Conservation (phyloP, 768 basidiomycete species). For the Auriculariales sp. region DNA sequence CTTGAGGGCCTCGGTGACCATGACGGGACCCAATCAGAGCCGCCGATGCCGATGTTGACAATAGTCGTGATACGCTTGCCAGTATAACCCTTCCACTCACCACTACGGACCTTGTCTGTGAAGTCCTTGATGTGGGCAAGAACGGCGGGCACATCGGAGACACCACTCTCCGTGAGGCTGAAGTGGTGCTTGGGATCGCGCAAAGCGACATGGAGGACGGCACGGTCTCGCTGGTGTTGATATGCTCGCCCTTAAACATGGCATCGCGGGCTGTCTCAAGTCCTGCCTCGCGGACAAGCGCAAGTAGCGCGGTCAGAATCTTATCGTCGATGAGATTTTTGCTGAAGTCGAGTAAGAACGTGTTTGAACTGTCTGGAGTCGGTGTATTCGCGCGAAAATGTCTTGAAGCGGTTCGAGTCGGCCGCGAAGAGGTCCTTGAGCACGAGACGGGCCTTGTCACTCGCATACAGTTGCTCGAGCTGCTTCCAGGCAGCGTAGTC, state of each 20-base stretch:
- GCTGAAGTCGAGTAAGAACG: constrained; percentile 89
- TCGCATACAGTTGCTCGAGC: constrained; percentile 71
- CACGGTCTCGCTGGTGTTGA: constrained; percentile 98
- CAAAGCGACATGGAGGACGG: constrained; percentile 89
- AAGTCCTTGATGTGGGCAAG: constrained; percentile 88
- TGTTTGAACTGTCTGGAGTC: constrained; percentile 52
- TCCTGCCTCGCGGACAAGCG: constrained; percentile 71
- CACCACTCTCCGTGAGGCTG: constrained; percentile 60
- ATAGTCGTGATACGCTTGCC: constrained; percentile 88
- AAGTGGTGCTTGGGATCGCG: constrained; percentile 39
- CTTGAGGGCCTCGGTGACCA: constrained; percentile 98
- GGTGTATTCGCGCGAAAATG: constrained; percentile 67
- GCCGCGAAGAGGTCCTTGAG: constrained; percentile 87
- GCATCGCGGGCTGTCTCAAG: constrained; percentile 76
- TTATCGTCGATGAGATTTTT: constrained; percentile 89
- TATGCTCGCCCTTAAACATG: constrained; percentile 93
- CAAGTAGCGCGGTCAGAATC: constrained; percentile 62
- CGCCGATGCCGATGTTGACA: constrained; percentile 98
- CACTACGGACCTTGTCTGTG: constrained; percentile 68
- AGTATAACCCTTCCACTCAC: constrained; percentile 93
- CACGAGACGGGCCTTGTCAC: constrained; percentile 55
- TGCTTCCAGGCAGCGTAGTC: constrained; percentile 86
- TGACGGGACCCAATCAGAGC: constrained; percentile 96
- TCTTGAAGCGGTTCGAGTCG: constrained; percentile 76
- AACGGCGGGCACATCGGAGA: constrained; percentile 67